These are phyloP conservation scores for Penicillium sp. DNA, from an alignment of 2,329 filamentous ascomycete species.

Conservation along the genomic window DNA sequence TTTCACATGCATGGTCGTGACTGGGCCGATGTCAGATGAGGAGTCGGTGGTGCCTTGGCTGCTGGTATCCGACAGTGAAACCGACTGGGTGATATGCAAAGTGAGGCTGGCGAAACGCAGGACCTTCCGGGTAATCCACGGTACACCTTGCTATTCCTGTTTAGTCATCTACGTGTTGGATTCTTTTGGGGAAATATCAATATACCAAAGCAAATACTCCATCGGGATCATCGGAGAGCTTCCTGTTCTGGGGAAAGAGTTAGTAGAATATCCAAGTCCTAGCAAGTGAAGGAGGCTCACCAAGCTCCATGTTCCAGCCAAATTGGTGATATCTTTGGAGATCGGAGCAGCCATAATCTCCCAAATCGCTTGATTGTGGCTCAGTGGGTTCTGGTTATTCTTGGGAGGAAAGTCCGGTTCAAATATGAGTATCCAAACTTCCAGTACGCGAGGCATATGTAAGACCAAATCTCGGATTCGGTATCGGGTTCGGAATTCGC, in stretches of 20 bases:
- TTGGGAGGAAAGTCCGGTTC: background rate
- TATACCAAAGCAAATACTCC: slow-evolving; percentile 16
- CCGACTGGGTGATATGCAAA: slow-evolving; percentile 13
- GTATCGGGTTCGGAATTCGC: slow-evolving; percentile 12
- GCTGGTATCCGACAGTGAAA: background rate
- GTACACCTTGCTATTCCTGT: slow-evolving; percentile 18
- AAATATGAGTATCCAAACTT: background rate
- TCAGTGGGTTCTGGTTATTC: background rate
- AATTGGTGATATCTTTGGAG: slow-evolving; percentile 3
- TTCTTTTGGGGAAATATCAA: background rate
- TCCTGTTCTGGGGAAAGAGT: slow-evolving; percentile 10
- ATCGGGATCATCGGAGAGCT: slow-evolving; percentile 19
- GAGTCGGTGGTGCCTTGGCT: background rate
- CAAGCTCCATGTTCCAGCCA: slow-evolving; percentile 16
- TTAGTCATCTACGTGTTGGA: background rate
- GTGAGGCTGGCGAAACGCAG: slow-evolving; percentile 14
- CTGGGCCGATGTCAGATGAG: background rate
- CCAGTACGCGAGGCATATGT: background rate
- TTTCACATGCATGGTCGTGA: slow-evolving; percentile 11
- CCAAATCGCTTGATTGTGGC: background rate
- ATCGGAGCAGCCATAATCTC: slow-evolving; percentile 6
- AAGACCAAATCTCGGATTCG: slow-evolving; percentile 12
- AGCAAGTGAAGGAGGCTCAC: background rate
- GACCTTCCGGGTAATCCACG: slow-evolving; percentile 15
- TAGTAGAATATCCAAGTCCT: background rate